phyloP scores from a whole-genome alignment of 805 yeast species.

The Cyberlindnera nakhonratchasimensis region DNA sequence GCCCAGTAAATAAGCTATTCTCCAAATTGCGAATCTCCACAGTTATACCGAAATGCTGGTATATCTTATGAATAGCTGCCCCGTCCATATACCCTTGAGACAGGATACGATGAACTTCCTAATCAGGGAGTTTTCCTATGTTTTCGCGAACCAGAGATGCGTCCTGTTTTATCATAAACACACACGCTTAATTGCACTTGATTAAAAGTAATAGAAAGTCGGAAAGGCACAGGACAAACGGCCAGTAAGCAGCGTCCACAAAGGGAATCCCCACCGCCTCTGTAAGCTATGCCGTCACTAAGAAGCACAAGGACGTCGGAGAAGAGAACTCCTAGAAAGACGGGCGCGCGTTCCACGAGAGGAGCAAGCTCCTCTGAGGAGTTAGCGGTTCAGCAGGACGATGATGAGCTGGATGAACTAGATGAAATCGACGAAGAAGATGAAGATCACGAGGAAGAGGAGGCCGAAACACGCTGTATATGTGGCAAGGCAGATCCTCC shows the following conservation, averaged over 20 bases:
- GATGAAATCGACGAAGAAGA: slow-evolving; percentile 27
- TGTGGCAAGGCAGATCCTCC: slow-evolving; percentile 44
- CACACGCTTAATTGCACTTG: too few relatives aligned
- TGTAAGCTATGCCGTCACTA: slow-evolving; percentile 22
- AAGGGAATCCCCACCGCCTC: neutral
- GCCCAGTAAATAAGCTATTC: too few relatives aligned
- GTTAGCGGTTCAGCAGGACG: slow-evolving; percentile 1
- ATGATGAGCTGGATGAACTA: slow-evolving; percentile 10
- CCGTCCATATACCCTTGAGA: too few relatives aligned
- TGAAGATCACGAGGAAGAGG: slow-evolving; percentile 37
- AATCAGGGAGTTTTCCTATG: neutral
- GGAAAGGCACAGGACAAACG: neutral
- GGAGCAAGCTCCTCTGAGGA: too few relatives aligned
- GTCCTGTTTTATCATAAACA: neutral
- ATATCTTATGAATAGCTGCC: neutral
- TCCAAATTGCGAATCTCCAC: too few relatives aligned
- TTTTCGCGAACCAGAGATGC: neutral
- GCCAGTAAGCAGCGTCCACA: neutral
- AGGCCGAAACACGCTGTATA: slow-evolving; percentile 43
- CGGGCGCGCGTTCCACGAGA: neutral
- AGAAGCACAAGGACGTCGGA: slow-evolving; percentile 24
- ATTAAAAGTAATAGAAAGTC: too few relatives aligned
- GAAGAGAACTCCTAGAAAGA: slow-evolving; percentile 1
- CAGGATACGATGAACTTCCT: neutral
- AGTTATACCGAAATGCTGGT: too few relatives aligned